These are phyloP conservation scores for baker's yeast (Saccharomyces cerevisiae) DNA, from an alignment of 805 yeast genomes.

Conservation along the genomic window DNA sequence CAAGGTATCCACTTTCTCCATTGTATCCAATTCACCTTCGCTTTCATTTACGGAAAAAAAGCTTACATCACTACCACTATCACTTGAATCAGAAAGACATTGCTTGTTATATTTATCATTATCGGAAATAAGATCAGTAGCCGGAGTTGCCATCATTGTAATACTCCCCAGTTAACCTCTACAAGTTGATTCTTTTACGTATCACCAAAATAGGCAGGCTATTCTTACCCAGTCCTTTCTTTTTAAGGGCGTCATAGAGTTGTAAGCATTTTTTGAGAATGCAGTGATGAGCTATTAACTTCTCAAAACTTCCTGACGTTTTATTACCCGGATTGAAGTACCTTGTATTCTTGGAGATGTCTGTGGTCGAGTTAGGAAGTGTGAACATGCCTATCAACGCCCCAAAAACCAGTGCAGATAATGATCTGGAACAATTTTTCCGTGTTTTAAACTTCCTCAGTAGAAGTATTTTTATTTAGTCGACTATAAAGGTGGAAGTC, in stretches of 20 bases:
- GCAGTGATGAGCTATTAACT: neutral
- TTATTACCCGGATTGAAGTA: neutral
- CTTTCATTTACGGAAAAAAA: neutral
- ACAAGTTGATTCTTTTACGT: neutral
- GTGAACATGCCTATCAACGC: neutral
- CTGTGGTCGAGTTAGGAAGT: neutral
- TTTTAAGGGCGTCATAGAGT: neutral
- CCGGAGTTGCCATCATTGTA: neutral
- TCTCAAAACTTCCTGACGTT: neutral
- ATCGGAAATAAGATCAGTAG: neutral
- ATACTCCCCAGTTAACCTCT: neutral
- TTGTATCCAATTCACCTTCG: neutral
- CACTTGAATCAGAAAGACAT: neutral
- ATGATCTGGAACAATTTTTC: neutral
- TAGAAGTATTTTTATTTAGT: neutral
- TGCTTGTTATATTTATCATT: neutral
- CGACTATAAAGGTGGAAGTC: neutral
- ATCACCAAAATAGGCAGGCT: neutral
- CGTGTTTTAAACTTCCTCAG: neutral
- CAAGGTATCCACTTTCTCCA: neutral
- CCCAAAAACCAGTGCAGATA: neutral
- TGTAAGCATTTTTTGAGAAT: neutral
- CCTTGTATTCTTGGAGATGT: neutral
- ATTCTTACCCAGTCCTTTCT: neutral
- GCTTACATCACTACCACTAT: neutral